A percentile compares a stretch with the other conserved stretches of the same genome.
phyloP scores from a whole-genome alignment of 2,329 filamentous ascomycete genomes.

The Macrophomina tecta region DNA sequence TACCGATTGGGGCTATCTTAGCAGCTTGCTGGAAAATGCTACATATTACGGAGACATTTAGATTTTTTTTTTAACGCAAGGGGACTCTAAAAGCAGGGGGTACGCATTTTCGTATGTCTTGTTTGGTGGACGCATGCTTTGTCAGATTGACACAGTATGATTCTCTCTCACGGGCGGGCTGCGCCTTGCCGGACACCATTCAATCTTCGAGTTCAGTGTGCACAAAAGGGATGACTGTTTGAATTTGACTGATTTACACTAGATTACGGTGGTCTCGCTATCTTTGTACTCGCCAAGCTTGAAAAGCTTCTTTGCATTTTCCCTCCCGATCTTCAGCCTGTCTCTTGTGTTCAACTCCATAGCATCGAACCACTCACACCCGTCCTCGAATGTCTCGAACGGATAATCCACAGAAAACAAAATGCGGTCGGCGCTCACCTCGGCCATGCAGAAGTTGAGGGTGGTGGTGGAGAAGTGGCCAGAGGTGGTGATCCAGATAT shows the following conservation, averaged over 20 bases:
- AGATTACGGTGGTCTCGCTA: constrained; percentile 29
- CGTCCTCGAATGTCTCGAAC: constrained; percentile 37
- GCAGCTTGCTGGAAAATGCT: no score
- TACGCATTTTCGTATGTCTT: no score
- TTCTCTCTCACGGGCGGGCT: no score
- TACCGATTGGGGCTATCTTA: no score
- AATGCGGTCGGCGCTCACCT: constrained; percentile 48
- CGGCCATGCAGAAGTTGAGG: constrained; percentile 50
- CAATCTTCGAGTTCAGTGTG: no score
- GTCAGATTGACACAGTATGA: no score
- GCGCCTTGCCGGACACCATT: no score
- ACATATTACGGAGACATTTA: no score
- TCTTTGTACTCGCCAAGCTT: constrained; percentile 36
- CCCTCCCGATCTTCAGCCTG: constrained; percentile 50
- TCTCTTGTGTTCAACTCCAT: constrained; percentile 14
- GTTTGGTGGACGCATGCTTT: no score
- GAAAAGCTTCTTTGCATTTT: constrained; percentile 55
- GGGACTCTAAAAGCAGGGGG: no score
- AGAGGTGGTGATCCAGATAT: constrained; percentile 51
- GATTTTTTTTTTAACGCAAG: no score
- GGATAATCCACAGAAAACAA: constrained; percentile 50
- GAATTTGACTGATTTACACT: neutral
- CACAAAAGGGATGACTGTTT: neutral
- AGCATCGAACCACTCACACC: constrained; percentile 38
- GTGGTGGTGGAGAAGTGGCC: constrained; percentile 50